Evolutionary conservation across 1,139 yeast genomes (phyloP), one percentile per base, ranked within the genome.

Genomic region (Sugiyamaella neomexicana): DNA sequence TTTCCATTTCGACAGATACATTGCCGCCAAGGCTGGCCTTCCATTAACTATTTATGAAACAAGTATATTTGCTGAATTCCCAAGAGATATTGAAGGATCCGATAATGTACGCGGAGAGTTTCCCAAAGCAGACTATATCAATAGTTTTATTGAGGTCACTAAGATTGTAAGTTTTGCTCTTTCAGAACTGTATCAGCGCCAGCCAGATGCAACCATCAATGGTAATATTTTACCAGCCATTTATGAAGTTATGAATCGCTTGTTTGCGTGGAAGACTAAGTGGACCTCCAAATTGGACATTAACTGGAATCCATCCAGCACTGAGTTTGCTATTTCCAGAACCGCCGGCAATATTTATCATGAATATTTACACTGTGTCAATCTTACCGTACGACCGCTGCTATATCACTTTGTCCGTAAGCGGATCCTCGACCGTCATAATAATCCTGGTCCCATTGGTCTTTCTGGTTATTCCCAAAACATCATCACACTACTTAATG

Each of bases 1-100:
- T 9, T 88, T 87, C 69, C 87, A 87, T 88, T 85, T 85, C 65
- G 96, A 89, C 71, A 72, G 95, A 67, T 88, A 88, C 89, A 72
- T 88, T 45, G 84, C 90, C 16, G 85, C 95, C 10, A 89, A 89
- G 65, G 91, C 93, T 1, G 96, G 96, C 0, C 73, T 88, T 38
- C 96, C 96, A 0, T 70, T 87, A 44, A 83, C 91, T 54, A 78
- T 88, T 60, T 83, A 89, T 1, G 96, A 88, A 66, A 88, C 85
- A 61, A 85, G 88, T 59, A 86, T 88, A 16, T 81, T 88, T 1
- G 83, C 95, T 0, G 90, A 82, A 56, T 72, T 87, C 20, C 96
- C 96, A 0, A 79, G 79, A 54, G 95, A 86, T 41, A 36, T 59
- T 32, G 55, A 51, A 17, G 55, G 52, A 12, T 47, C 50, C 5